Evolutionary conservation across 495 filamentous ascomycete genomes (phyloP).

Genomic region (Aspergillus avenaceus): DNA sequence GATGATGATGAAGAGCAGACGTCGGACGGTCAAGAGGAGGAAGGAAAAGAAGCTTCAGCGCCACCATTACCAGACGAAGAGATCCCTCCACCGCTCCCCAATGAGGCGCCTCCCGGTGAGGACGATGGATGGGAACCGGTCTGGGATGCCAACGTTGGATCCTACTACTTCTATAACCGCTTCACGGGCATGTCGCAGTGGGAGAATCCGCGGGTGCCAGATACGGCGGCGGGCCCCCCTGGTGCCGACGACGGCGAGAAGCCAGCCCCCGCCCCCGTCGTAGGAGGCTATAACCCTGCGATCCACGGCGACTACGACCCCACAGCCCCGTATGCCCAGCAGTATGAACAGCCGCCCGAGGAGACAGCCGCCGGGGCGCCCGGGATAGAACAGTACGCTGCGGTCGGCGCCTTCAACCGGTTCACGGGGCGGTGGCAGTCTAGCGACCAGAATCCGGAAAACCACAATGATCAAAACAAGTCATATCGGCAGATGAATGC

Average conservation of each 20-base stretch:
- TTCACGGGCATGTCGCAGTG: constrained; percentile 74
- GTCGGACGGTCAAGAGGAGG: constrained; percentile 14
- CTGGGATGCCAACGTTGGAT: constrained; percentile 68
- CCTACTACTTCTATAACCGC: constrained; percentile 89
- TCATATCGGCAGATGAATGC: constrained; percentile 84
- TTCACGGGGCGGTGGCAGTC: constrained; percentile 86
- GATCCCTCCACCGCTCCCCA: constrained; percentile 45
- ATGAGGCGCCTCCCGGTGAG: constrained; percentile 49
- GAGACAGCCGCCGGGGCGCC: constrained; percentile 26
- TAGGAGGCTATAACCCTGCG: constrained; percentile 86
- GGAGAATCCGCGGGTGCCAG: constrained; percentile 81
- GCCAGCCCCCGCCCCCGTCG: constrained; percentile 20
- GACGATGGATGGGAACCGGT: constrained; percentile 89
- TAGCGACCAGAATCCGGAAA: constrained; percentile 59
- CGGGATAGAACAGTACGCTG: constrained; percentile 51
- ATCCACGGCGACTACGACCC: constrained; percentile 97
- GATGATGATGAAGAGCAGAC: constrained; percentile 9
- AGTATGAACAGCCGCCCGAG: constrained; percentile 29
- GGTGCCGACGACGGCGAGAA: constrained; percentile 15
- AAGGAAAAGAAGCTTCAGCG: constrained; percentile 18
- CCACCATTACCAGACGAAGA: constrained; percentile 51
- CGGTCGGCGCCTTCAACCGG: constrained; percentile 80
- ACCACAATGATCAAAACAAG: constrained; percentile 87
- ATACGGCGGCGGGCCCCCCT: constrained; percentile 22
- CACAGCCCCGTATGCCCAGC: constrained; percentile 81